Base-by-base conservation (phyloP, 208 protist genomes). In the Kentomonas sorsogonicus region DNA sequence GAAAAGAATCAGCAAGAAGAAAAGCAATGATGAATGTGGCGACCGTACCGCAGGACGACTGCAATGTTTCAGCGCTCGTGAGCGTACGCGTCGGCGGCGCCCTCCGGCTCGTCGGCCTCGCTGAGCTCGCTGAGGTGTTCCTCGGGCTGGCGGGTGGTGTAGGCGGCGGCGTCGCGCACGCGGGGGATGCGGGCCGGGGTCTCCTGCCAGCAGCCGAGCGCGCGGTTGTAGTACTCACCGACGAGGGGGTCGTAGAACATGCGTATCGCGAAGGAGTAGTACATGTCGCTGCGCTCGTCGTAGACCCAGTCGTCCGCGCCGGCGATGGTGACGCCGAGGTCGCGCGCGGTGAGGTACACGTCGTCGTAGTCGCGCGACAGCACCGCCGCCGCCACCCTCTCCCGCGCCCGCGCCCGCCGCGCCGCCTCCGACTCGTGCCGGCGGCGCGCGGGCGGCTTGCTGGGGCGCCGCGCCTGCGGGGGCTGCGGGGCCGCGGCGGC, bases 201-300 rank as follows among this genome's bases (percentile, higher is more conserved):
- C 36, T 78, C 73, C 66, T 86, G 86, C 86, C 86, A 93, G 11
- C 63, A 71, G 23, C 68, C 60, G 46, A 93, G 55, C 5, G 51
- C 63, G 22, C 77, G 72, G 56, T 78, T 86, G 63, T 80, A 93
- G 63, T 93, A 93, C 63, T 79, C 70, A 11, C 40, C 40, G 31
- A 74, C 85, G 29, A 86, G 58, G 15, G 86, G 86, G 41, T 93
- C 86, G 74, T 77, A 93, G 66, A 93, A 93, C 69, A 75, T 77
- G 60, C 90, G 71, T 0, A 74, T 53, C 11, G 71, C 48, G 46
- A 89, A 90, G 25, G 72, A 80, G 60, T 90, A 93, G 55, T 85
- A 93, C 67, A 90, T 78, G 58, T 93, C 86, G 63, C 77, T 90
- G 30, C 60, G 67, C 43, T 86, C 73, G 39, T 89, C 82, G 63